These are phyloP conservation scores for Vitis riparia DNA, from an alignment of 164 flowering plant species.

Conservation along the genomic window DNA sequence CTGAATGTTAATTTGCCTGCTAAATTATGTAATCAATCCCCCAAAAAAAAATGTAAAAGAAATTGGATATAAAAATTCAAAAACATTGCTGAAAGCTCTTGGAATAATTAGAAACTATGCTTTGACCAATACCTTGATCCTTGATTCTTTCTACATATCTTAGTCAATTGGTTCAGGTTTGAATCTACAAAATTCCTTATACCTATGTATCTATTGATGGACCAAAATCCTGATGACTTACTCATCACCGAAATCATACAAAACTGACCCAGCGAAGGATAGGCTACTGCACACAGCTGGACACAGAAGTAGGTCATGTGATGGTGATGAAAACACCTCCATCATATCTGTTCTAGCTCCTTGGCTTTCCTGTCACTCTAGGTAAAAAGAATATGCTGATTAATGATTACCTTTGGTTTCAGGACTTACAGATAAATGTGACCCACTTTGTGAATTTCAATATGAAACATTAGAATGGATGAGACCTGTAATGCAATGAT, in stretches of 20 bases:
- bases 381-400: not conserved
- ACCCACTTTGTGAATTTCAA: conserved; percentile 16
- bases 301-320: conserved; percentile 50
- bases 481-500: conserved; percentile 16
- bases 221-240: conserved; percentile 46
- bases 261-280: conserved; percentile 35
- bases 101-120: no score
- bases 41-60: no score
- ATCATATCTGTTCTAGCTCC: not conserved
- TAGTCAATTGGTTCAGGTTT: no score
- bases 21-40: no score
- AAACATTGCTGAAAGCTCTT: no score
- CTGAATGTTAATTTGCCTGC: no score
- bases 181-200: no score
- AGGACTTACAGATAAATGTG: no score
- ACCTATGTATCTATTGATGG: conserved; percentile 23
- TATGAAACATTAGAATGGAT: not conserved
- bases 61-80: no score
- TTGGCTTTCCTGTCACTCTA: not conserved
- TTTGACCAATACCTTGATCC: no score
- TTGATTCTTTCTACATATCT: no score
- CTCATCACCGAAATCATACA: conserved; percentile 44
- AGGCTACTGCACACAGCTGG: conserved; percentile 41
- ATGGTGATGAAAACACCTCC: not conserved
- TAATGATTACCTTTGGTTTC: no score